Percentiles rank a stretch among this genome's conserved stretches.
These are phyloP conservation scores for Fusarium marasasianum DNA, from an alignment of 2,329 filamentous ascomycete species.

Conservation along the genomic window DNA sequence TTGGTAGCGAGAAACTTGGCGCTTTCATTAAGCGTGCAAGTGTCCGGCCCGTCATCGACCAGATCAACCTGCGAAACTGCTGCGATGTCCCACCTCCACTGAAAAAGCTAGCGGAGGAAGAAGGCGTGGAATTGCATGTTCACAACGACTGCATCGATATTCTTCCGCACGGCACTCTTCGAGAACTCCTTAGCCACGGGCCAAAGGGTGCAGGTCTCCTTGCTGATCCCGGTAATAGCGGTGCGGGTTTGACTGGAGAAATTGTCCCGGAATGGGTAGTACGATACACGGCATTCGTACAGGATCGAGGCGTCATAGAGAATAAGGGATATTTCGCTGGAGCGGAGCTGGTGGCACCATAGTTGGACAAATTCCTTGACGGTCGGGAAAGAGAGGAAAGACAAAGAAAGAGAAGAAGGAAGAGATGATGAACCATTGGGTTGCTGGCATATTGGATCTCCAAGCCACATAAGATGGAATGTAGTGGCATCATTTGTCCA, in stretches of 20 bases:
- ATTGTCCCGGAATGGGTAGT: constrained; percentile 92
- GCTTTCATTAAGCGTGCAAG: constrained; percentile 77
- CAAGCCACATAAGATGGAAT: constrained; percentile 23
- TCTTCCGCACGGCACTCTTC: constrained; percentile 82
- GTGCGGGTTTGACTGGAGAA: constrained; percentile 75
- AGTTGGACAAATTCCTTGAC: constrained; percentile 9
- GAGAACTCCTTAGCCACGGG: constrained; percentile 81
- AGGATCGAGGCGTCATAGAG: constrained; percentile 93
- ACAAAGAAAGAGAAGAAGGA: background rate
- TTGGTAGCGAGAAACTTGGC: constrained; percentile 84
- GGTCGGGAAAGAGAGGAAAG: background rate
- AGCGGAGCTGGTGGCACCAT: constrained; percentile 70
- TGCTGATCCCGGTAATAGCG: constrained; percentile 63
- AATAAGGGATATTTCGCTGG: constrained; percentile 97
- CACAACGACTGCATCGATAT: constrained; percentile 96
- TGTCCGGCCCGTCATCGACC: constrained; percentile 83
- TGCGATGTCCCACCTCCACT: constrained; percentile 94
- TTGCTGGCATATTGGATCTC: constrained; percentile 21
- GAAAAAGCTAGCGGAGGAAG: constrained; percentile 81
- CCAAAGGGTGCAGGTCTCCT: constrained; percentile 79
- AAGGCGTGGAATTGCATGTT: constrained; percentile 87
- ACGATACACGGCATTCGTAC: constrained; percentile 96
- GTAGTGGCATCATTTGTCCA: constrained; percentile 28
- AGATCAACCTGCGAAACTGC: constrained; percentile 96
- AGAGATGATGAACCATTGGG: background rate